These are phyloP conservation scores for Mangifera indica DNA, from an alignment of 345 rosid species.

Conservation along the genomic window DNA sequence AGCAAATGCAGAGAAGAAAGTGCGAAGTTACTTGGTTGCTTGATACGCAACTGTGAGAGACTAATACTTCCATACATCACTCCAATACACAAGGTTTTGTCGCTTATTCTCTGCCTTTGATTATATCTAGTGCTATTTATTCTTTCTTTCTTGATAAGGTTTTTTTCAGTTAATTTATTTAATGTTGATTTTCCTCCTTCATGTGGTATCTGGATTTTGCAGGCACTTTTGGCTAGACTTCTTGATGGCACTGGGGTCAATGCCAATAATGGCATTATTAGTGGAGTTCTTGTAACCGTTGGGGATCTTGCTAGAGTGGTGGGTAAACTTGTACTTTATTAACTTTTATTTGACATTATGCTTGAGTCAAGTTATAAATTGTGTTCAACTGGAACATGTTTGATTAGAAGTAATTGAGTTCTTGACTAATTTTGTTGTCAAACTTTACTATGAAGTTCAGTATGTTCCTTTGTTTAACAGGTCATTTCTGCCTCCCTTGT, in stretches of 20 bases:
- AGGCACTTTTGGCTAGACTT: constrained; percentile 98
- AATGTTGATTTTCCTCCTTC: neutral
- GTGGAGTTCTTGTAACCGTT: constrained; percentile 95
- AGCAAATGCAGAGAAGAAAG: constrained; percentile 98
- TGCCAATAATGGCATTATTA: constrained; percentile 82
- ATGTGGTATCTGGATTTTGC: constrained; percentile 27
- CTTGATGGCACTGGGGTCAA: constrained; percentile 76
- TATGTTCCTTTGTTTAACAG: too few species aligned
- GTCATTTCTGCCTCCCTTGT: too few species aligned
- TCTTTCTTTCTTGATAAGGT: constrained; percentile 6
- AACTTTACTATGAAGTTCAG: too few species aligned
- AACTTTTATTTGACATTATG: neutral
- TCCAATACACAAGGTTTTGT: constrained; percentile 89
- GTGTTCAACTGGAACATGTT: neutral
- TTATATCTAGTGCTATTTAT: constrained; percentile 11
- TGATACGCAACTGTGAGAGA: constrained; percentile 94
- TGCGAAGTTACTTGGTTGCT: constrained; percentile 92
- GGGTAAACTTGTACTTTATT: constrained; percentile 33
- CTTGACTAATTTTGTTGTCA: too few species aligned
- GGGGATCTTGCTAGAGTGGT: constrained; percentile 99
- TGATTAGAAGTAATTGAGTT: neutral
- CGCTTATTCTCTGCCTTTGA: constrained; percentile 21
- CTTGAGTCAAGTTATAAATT: neutral
- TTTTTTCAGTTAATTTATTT: neutral
- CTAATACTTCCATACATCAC: constrained; percentile 87